phyloP scores from a whole-genome alignment of 2,329 filamentous ascomycete genomes.

The Diaporthe vaccinii region DNA sequence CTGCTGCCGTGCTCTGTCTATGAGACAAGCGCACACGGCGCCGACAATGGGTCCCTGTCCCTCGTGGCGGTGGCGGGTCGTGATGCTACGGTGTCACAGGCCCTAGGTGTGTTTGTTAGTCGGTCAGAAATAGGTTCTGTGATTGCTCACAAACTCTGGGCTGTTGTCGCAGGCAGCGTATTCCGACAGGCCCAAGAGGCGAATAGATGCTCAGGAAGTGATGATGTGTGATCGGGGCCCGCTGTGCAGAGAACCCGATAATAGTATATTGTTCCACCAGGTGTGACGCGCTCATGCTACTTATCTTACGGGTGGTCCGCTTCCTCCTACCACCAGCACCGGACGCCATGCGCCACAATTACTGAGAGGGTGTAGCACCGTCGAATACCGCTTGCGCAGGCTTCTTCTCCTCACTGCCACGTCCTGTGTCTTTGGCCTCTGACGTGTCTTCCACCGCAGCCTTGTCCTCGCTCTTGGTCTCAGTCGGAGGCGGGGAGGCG shows the following conservation, averaged over 20 bases:
- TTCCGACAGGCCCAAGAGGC: neutral
- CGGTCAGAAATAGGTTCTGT: neutral
- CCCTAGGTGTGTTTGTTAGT: neutral
- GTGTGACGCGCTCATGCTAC: conserved; percentile 32
- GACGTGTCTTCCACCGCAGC: conserved; percentile 35
- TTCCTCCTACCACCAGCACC: neutral
- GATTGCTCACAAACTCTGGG: neutral
- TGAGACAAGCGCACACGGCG: neutral
- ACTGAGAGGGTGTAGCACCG: neutral
- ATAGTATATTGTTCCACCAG: conserved; percentile 30
- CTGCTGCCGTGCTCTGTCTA: neutral
- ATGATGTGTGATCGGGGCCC: neutral
- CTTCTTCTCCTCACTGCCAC: conserved; percentile 19
- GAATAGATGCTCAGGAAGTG: neutral
- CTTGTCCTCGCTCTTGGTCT: conserved; percentile 42
- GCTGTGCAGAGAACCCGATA: conserved; percentile 12
- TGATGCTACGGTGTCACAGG: neutral
- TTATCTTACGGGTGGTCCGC: conserved; percentile 1
- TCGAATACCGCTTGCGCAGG: conserved; percentile 8
- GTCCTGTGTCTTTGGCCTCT: conserved; percentile 15
- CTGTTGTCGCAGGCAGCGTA: neutral
- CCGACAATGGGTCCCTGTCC: neutral
- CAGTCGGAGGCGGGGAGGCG: conserved; percentile 42
- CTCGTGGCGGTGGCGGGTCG: neutral
- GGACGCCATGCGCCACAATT: neutral